Percentiles rank a stretch among this genome's conserved stretches.
These are phyloP conservation scores for Paraglomus occultum DNA, from an alignment of 192 early-diverging fungal species.

Conservation along the genomic window DNA sequence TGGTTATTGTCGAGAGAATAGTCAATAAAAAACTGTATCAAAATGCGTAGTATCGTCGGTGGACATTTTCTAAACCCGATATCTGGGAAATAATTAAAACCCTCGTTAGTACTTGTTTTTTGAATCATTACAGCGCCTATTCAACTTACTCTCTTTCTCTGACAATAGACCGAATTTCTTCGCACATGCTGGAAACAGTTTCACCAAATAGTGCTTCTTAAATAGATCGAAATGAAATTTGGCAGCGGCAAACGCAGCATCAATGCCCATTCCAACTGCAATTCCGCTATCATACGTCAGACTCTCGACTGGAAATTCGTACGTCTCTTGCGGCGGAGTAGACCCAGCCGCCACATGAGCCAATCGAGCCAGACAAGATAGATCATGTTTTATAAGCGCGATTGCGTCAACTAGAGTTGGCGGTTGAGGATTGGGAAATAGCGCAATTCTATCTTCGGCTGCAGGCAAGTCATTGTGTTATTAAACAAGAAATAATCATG, in stretches of 20 bases:
- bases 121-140: background rate
- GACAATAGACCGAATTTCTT: constrained; percentile 40
- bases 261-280: constrained; percentile 58
- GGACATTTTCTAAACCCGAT: constrained; percentile 69
- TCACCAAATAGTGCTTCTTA: constrained; percentile 60
- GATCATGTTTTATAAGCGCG: constrained; percentile 48
- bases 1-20: constrained; percentile 60
- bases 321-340: constrained; percentile 56
- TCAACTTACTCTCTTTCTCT: constrained; percentile 50
- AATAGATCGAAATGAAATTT: constrained; percentile 74
- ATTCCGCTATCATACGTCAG: constrained; percentile 54
- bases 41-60: constrained; percentile 57
- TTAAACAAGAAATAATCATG: background rate
- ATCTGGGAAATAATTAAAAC: constrained; percentile 19
- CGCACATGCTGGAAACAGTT: constrained; percentile 68
- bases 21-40: constrained; percentile 68
- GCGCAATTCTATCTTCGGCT: constrained; percentile 47
- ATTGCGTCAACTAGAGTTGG: constrained; percentile 57
- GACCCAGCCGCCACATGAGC: constrained; percentile 62
- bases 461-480: background rate
- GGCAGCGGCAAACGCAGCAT: constrained; percentile 54
- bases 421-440: constrained; percentile 57
- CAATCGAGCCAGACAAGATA: constrained; percentile 49
- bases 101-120: no score
- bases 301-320: constrained; percentile 49